These are phyloP conservation scores for Linderina pennispora DNA, from an alignment of 192 early-diverging fungal genomes.

Conservation along the genomic window DNA sequence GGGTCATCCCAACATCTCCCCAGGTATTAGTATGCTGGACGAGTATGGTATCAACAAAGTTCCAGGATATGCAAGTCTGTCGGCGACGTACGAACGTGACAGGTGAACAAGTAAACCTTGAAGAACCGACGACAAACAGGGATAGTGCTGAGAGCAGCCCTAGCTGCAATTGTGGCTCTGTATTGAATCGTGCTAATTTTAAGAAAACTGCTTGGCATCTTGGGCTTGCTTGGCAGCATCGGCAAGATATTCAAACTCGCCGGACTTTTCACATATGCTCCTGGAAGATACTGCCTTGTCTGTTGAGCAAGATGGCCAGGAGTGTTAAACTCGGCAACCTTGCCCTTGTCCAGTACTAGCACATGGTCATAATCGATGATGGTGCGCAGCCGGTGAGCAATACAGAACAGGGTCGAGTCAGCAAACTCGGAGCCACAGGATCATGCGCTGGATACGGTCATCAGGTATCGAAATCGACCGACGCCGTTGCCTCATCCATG, in stretches of 20 bases:
- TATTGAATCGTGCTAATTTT: too few relatives aligned
- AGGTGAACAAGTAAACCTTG: too few relatives aligned
- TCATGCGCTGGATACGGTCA: slow-evolving; percentile 79
- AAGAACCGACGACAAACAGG: too few relatives aligned
- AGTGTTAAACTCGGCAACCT: slow-evolving; percentile 75
- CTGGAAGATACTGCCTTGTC: slow-evolving; percentile 57
- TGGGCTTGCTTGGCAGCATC: too few relatives aligned
- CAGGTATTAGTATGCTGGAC: too few relatives aligned
- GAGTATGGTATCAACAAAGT: too few relatives aligned
- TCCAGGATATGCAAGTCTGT: too few relatives aligned
- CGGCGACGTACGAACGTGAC: too few relatives aligned
- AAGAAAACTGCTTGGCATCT: too few relatives aligned
- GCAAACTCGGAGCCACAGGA: slow-evolving; percentile 69
- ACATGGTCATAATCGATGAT: slow-evolving; percentile 81
- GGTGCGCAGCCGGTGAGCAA: slow-evolving; percentile 85
- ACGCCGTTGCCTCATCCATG: slow-evolving; percentile 84
- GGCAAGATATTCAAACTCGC: slow-evolving; percentile 53
- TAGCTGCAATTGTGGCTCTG: too few relatives aligned
- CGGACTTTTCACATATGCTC: slow-evolving; percentile 74
- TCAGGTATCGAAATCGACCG: slow-evolving; percentile 85
- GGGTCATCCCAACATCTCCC: too few relatives aligned
- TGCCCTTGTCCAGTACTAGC: slow-evolving; percentile 72
- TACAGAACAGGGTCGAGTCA: slow-evolving; percentile 70
- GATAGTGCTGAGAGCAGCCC: too few relatives aligned
- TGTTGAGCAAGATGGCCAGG: slow-evolving; percentile 63